Evolutionary conservation across 805 yeast genomes (phyloP).

Genomic region (Yarrowia bubula): DNA sequence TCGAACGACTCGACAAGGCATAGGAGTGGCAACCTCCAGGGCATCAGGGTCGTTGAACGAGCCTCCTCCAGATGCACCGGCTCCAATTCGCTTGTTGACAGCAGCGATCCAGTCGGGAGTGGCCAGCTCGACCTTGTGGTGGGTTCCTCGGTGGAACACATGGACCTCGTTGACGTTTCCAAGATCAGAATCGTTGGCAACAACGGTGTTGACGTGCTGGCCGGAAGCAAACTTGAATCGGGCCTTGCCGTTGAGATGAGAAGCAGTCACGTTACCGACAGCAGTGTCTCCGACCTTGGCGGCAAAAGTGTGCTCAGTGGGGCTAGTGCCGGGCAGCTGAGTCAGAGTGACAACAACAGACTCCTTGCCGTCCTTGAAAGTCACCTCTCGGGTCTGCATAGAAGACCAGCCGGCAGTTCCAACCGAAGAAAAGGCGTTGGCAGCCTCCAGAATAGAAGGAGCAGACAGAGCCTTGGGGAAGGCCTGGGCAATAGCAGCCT

Average conservation of each 20-base stretch:
- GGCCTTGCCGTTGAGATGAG: constrained; percentile 29
- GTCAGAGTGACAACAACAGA: constrained; percentile 27
- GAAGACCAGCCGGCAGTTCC: constrained; percentile 29
- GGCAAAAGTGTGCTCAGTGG: constrained; percentile 20
- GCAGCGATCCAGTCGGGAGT: constrained; percentile 36
- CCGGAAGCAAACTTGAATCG: constrained; percentile 30
- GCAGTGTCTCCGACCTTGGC: constrained; percentile 24
- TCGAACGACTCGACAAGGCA: constrained; percentile 43
- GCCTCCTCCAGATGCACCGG: constrained; percentile 86
- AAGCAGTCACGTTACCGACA: constrained; percentile 21
- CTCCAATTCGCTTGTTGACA: constrained; percentile 51
- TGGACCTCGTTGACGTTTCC: constrained; percentile 31
- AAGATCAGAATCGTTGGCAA: constrained; percentile 26
- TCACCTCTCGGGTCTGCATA: constrained; percentile 29
- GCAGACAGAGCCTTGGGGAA: constrained; percentile 26
- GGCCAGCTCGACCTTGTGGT: constrained; percentile 33
- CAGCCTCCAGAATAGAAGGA: constrained; percentile 14
- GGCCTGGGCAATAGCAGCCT: constrained; percentile 36
- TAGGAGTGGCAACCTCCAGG: constrained; percentile 99
- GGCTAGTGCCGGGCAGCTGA: constrained; percentile 24
- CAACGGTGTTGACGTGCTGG: constrained; percentile 35
- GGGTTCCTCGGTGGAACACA: constrained; percentile 37
- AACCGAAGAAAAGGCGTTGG: constrained; percentile 27
- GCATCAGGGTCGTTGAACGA: constrained; percentile 98
- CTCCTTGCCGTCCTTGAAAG: constrained; percentile 27